These are phyloP conservation scores for Lachancea fermentati DNA, from an alignment of 805 yeast genomes.

Conservation along the genomic window DNA sequence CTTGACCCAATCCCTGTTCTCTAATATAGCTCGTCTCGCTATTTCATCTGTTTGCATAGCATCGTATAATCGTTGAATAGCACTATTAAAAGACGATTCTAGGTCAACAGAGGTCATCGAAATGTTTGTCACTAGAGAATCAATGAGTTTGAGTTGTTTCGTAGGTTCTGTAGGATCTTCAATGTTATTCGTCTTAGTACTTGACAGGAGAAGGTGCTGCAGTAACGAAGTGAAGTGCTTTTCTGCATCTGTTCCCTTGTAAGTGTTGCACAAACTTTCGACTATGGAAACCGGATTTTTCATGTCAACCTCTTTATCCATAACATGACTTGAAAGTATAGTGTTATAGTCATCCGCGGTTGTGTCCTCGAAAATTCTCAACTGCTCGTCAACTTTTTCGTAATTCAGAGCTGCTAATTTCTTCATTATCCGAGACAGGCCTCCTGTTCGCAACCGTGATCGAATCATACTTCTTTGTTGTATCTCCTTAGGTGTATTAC, in stretches of 20 bases:
- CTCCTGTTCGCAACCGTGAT: constrained; percentile 29
- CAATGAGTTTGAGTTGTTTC: constrained; percentile 47
- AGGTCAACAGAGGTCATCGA: constrained; percentile 47
- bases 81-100: constrained; percentile 69
- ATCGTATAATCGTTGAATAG: constrained; percentile 70
- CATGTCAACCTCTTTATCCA: constrained; percentile 38
- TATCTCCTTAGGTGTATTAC: constrained; percentile 24
- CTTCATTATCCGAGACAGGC: constrained; percentile 30
- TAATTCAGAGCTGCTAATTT: constrained; percentile 52
- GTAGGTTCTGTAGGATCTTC: constrained; percentile 27
- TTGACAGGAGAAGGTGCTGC: constrained; percentile 31
- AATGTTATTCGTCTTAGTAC: constrained; percentile 21
- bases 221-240: constrained; percentile 42
- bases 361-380: constrained; percentile 52
- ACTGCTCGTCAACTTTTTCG: constrained; percentile 60
- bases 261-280: constrained; percentile 40
- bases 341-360: constrained; percentile 32
- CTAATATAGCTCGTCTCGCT: constrained; percentile 67
- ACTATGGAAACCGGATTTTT: constrained; percentile 64
- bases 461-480: constrained; percentile 31
- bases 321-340: constrained; percentile 20
- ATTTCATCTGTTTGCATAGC: constrained; percentile 84
- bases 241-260: constrained; percentile 54
- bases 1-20: constrained; percentile 50
- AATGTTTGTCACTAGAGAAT: constrained; percentile 65